phyloP scores from a whole-genome alignment of 257 asterid species.

The Gardenia jasminoides region DNA sequence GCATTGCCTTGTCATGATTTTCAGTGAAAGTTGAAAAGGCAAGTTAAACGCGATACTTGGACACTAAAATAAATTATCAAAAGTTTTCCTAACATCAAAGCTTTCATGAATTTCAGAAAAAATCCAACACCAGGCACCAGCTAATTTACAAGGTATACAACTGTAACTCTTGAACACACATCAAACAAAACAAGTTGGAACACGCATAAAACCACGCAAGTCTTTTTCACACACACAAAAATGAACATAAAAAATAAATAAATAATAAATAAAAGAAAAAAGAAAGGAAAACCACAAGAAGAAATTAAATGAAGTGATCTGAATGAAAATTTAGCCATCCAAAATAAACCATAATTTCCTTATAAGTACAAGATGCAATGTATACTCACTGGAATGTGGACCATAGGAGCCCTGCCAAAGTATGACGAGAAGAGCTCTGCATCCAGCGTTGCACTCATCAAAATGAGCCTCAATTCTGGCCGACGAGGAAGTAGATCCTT shows the following conservation, averaged over 20 bases:
- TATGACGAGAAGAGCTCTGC: conserved; percentile 88
- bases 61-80: too few species aligned
- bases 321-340: neutral
- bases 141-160: neutral
- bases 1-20: neutral
- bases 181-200: neutral
- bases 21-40: neutral
- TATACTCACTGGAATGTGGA: conserved; percentile 72
- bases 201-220: neutral
- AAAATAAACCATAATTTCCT: conserved; percentile 4
- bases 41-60: too few species aligned
- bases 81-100: neutral
- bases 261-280: too few species aligned
- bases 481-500: conserved; percentile 92
- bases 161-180: neutral
- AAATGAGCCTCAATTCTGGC: conserved; percentile 79
- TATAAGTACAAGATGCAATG: neutral
- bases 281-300: neutral
- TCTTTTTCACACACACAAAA: neutral
- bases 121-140: neutral
- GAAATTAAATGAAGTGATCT: neutral
- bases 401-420: conserved; percentile 69
- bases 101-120: neutral
- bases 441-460: conserved; percentile 99
- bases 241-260: too few species aligned